phyloP scores from a whole-genome alignment of 202 grass and related monocot genomes.

The Panicum hallii region DNA sequence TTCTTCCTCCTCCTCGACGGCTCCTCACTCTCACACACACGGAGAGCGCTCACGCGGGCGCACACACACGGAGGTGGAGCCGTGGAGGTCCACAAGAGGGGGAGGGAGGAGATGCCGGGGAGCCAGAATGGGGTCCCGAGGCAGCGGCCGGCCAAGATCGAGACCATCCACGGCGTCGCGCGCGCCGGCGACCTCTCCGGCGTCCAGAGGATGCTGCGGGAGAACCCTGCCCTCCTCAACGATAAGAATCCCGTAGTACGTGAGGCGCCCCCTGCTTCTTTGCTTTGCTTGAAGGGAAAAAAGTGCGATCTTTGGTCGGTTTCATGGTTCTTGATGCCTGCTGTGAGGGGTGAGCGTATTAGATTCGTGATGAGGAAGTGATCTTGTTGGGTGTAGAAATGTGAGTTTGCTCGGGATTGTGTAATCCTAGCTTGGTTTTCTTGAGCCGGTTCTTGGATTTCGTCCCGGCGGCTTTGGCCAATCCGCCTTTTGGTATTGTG shows the following conservation, averaged over 20 bases:
- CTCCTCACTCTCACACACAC: slow-evolving; percentile 15
- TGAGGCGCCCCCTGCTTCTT: background rate
- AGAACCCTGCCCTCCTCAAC: slow-evolving; percentile 82
- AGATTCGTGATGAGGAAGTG: slow-evolving; percentile 35
- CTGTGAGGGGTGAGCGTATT: slow-evolving; percentile 10
- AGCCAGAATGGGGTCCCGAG: slow-evolving; percentile 70
- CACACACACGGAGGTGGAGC: slow-evolving; percentile 6
- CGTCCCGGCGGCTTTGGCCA: slow-evolving; percentile 10
- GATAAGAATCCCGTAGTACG: slow-evolving; percentile 78
- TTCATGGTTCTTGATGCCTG: slow-evolving; percentile 27
- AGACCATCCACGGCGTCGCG: slow-evolving; percentile 73
- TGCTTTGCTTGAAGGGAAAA: background rate
- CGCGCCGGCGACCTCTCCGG: slow-evolving; percentile 79
- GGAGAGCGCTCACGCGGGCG: slow-evolving; percentile 32
- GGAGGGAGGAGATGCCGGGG: slow-evolving; percentile 66
- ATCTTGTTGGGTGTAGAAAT: background rate
- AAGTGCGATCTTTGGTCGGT: slow-evolving; percentile 37
- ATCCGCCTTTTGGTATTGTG: background rate
- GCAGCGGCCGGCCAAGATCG: slow-evolving; percentile 55
- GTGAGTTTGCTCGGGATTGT: slow-evolving; percentile 8
- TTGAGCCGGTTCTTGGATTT: slow-evolving; percentile 16
- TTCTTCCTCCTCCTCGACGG: slow-evolving; percentile 26
- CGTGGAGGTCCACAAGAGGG: slow-evolving; percentile 10
- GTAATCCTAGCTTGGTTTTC: background rate
- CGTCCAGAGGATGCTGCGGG: slow-evolving; percentile 74